A percentile compares a stretch with the other conserved stretches of the same genome.
phyloP scores from a whole-genome alignment of 2,329 filamentous ascomycete genomes.

The Paracoccidioides lutzii region DNA sequence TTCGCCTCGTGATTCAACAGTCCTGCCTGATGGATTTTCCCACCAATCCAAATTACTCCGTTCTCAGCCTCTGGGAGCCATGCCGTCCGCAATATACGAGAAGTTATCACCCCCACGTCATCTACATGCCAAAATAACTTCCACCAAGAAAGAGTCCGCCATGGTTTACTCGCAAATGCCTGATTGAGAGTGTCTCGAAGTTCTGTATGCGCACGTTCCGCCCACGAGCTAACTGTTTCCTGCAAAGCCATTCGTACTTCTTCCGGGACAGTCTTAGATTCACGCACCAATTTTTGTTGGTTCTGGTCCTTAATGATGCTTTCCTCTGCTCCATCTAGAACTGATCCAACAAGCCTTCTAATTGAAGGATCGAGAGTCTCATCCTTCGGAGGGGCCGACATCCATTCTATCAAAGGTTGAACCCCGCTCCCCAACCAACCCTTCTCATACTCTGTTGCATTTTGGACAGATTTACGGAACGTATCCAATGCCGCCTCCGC shows the following conservation, averaged over 20 bases:
- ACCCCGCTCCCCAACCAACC: slow-evolving; percentile 63
- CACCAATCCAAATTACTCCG: slow-evolving; percentile 69
- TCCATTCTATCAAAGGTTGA: slow-evolving; percentile 52
- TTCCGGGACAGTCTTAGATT: slow-evolving; percentile 27
- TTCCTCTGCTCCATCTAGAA: slow-evolving; percentile 39
- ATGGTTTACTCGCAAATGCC: slow-evolving; percentile 62
- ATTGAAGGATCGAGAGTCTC: slow-evolving; percentile 52
- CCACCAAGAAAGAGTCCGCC: slow-evolving; percentile 81
- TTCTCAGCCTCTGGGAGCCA: slow-evolving; percentile 72
- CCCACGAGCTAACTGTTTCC: slow-evolving; percentile 54
- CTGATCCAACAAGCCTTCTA: slow-evolving; percentile 51
- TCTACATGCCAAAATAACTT: slow-evolving; percentile 92
- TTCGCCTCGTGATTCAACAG: slow-evolving; percentile 23
- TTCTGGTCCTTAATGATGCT: slow-evolving; percentile 19
- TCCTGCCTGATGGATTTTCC: slow-evolving; percentile 56
- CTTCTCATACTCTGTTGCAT: slow-evolving; percentile 59
- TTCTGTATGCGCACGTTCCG: slow-evolving; percentile 68
- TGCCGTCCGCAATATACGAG: slow-evolving; percentile 60
- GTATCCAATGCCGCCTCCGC: slow-evolving; percentile 51
- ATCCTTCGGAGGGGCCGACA: slow-evolving; percentile 35
- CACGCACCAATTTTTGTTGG: slow-evolving; percentile 19
- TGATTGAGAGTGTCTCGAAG: slow-evolving; percentile 65
- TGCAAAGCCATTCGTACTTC: slow-evolving; percentile 41
- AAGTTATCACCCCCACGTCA: slow-evolving; percentile 72
- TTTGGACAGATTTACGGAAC: slow-evolving; percentile 56